These are phyloP conservation scores for Rhizopogon vesiculosus DNA, from an alignment of 768 basidiomycete genomes.

Conservation along the genomic window DNA sequence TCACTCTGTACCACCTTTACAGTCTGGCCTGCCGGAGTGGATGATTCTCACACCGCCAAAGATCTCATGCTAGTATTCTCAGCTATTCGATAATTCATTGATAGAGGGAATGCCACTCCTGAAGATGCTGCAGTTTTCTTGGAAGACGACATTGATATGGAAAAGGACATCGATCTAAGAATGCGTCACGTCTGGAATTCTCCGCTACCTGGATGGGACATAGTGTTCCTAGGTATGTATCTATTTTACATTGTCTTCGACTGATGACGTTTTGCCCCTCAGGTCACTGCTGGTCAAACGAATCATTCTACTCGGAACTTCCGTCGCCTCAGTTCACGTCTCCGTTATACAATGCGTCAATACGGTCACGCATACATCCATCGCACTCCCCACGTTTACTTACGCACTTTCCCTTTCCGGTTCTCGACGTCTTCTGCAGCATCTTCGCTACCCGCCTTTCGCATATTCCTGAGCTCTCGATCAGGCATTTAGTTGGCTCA, in stretches of 20 bases:
- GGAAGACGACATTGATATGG: slow-evolving; percentile 84
- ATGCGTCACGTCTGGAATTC: slow-evolving; percentile 41
- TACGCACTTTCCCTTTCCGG: slow-evolving; percentile 52
- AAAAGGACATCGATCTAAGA: slow-evolving; percentile 47
- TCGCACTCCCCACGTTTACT: slow-evolving; percentile 60
- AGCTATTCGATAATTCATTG: slow-evolving; percentile 41
- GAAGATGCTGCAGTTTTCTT: slow-evolving; percentile 49
- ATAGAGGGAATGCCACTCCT: slow-evolving; percentile 18
- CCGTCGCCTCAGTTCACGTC: slow-evolving; percentile 10
- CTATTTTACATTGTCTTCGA: neutral
- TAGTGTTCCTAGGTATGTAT: slow-evolving; percentile 61
- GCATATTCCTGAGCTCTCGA: slow-evolving; percentile 77
- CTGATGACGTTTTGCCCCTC: neutral
- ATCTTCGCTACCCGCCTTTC: too few relatives aligned
- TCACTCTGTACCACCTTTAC: slow-evolving; percentile 31
- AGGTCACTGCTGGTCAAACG: too few relatives aligned
- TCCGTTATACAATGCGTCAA: neutral
- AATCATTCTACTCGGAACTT: slow-evolving; percentile 29
- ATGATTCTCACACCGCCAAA: slow-evolving; percentile 53
- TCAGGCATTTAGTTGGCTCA: slow-evolving; percentile 66
- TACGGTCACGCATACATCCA: slow-evolving; percentile 38
- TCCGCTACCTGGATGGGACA: slow-evolving; percentile 64
- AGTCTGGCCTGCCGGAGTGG: slow-evolving; percentile 35
- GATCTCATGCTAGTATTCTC: slow-evolving; percentile 69
- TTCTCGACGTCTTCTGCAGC: slow-evolving; percentile 56